Conservation (phyloP, 2,329 filamentous ascomycete genomes). For the Endoconidiophora polonica region DNA sequence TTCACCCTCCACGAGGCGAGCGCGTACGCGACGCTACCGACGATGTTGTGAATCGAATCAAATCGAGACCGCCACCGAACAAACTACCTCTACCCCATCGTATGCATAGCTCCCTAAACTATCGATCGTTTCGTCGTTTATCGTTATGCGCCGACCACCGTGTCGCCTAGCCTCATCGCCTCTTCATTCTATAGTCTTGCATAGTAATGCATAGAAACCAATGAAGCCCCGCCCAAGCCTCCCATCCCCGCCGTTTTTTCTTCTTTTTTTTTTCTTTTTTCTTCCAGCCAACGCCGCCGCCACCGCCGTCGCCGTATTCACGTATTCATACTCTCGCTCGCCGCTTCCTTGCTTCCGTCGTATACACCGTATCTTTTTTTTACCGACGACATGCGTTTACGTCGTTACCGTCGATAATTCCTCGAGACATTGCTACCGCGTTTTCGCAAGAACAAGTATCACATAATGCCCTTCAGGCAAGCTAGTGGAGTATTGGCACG, state of each 20-base stretch:
- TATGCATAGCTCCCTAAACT: not conserved
- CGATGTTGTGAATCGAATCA: too few species aligned
- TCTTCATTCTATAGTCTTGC: too few species aligned
- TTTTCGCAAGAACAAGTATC: not conserved
- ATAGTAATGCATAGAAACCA: not conserved
- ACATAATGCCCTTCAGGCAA: slow-evolving; percentile 1
- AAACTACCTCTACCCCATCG: slow-evolving; percentile 2
- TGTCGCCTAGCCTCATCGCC: too few species aligned
- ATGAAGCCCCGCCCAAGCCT: not conserved
- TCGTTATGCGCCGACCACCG: too few species aligned
- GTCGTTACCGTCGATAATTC: not conserved
- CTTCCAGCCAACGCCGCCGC: slow-evolving; percentile 1
- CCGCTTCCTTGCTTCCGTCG: not conserved
- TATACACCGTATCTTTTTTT: too few species aligned
- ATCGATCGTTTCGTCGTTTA: too few species aligned
- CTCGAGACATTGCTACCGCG: not conserved
- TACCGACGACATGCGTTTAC: not conserved
- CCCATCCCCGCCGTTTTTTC: not conserved
- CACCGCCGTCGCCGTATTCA: not conserved
- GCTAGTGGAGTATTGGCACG: slow-evolving; percentile 11
- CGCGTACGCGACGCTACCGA: not conserved
- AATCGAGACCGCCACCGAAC: too few species aligned
- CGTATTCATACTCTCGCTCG: slow-evolving; percentile 2
- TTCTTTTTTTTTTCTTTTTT: not conserved
- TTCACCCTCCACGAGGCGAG: not conserved